These are phyloP conservation scores for Rachicladosporium sp. DNA, from an alignment of 2,329 filamentous ascomycete genomes.

Conservation along the genomic window DNA sequence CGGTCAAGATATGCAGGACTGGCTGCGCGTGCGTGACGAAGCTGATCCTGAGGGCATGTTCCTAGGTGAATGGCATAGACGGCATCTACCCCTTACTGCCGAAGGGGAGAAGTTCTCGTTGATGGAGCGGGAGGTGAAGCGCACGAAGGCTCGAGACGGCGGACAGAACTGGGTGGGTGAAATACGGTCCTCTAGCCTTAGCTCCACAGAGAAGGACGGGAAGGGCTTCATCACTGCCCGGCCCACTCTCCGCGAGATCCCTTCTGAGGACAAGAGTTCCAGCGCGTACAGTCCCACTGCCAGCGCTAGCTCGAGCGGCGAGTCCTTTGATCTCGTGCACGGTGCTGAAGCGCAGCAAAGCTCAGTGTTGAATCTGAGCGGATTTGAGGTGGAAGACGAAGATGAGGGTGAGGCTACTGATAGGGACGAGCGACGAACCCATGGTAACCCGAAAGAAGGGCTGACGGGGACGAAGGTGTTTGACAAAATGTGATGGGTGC, in stretches of 20 bases:
- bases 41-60: slow-evolving; percentile 78
- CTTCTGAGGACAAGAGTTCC: neutral
- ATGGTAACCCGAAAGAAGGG: slow-evolving; percentile 14
- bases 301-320: slow-evolving; percentile 18
- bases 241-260: neutral
- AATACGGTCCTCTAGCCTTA: slow-evolving; percentile 1
- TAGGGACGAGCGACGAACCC: slow-evolving; percentile 14
- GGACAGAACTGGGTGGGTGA: slow-evolving; percentile 28
- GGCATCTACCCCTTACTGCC: slow-evolving; percentile 43
- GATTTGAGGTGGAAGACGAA: slow-evolving; percentile 13
- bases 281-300: slow-evolving; percentile 3
- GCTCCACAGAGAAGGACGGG: neutral
- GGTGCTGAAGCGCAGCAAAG: slow-evolving; percentile 31
- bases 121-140: slow-evolving; percentile 30
- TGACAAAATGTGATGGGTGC: slow-evolving; percentile 24
- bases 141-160: slow-evolving; percentile 28
- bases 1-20: slow-evolving; percentile 52
- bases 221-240: too few relatives aligned
- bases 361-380: slow-evolving; percentile 12
- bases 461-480: slow-evolving; percentile 23
- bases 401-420: slow-evolving; percentile 12
- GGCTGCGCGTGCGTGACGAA: slow-evolving; percentile 54
- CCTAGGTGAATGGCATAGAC: slow-evolving; percentile 77
- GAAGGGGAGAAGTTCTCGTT: slow-evolving; percentile 22
- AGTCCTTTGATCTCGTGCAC: slow-evolving; percentile 36